Evolutionary conservation across 129 eudicot species (phyloP).

Genomic region (Escallonia rubra): DNA sequence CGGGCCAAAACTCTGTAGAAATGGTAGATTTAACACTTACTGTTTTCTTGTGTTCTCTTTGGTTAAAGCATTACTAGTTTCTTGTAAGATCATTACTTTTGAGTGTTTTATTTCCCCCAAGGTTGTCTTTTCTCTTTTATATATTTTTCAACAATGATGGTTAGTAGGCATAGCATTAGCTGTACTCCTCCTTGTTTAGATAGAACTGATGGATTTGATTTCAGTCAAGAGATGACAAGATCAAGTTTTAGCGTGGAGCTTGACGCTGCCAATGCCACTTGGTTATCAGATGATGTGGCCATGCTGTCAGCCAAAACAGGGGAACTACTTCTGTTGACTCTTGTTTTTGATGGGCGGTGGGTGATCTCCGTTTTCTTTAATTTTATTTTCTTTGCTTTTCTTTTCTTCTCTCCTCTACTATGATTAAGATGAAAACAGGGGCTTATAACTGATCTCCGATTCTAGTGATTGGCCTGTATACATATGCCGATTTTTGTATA

Average conservation of each 20-base stretch:
- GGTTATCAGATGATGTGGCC: conserved; percentile 93
- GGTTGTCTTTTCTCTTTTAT: not conserved
- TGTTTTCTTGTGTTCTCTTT: not conserved
- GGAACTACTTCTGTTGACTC: conserved; percentile 77
- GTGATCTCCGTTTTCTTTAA: conserved; percentile 20
- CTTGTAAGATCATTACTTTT: not conserved
- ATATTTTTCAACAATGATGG: conserved; percentile 5
- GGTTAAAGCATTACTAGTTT: not conserved
- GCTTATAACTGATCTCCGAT: not conserved
- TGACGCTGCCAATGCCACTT: conserved; percentile 94
- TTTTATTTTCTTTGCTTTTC: conserved; percentile 9
- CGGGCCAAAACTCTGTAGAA: not conserved
- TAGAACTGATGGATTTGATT: conserved; percentile 5
- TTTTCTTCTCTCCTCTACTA: not conserved
- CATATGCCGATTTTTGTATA: not conserved
- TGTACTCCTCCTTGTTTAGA: conserved; percentile 8
- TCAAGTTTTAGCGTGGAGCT: conserved; percentile 85
- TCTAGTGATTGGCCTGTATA: not conserved
- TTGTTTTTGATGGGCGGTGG: conserved; percentile 95
- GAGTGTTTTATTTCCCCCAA: not conserved
- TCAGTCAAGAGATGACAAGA: conserved; percentile 87
- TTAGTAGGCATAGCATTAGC: not conserved
- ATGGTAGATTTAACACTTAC: not conserved
- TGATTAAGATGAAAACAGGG: not conserved
- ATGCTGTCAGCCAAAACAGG: conserved; percentile 91